Base-by-base conservation (phyloP, 768 basidiomycete genomes). In the Phanerodontia chrysosporium region DNA sequence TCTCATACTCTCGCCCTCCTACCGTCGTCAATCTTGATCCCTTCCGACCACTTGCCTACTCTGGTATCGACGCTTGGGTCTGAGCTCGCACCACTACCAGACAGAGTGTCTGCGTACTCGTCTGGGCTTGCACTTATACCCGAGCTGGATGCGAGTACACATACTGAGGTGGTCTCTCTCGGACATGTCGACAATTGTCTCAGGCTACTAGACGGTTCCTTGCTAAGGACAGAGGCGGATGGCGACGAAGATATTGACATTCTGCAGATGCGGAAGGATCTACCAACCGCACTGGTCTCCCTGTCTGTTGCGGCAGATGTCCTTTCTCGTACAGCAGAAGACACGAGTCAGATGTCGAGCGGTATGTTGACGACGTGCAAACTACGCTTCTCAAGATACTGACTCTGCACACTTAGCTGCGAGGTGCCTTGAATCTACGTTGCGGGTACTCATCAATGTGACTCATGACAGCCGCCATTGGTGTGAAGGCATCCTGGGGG, bases 381-480 rank as follows among this genome's bases (percentile, higher is more conserved):
- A 35, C 13, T 7, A 7, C 32, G 32, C 32, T 7, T 35, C 32
- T 35, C 32, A 35, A 13, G 49, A 51, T 55, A 13, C 46, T 51
- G 55, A 45, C n/a, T n/a, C 18, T 18, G 16, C 35, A 36, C 48
- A 35, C 36, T 44, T 51, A 76, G 79, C 76, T 4, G 72, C 72
- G 52, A 75, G 72, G 63, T 87, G 85, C 59, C 67, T 85, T 35
- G 83, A 87, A 48, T 75, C 80, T 0, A 73, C 78, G 1, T 75
- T 92, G 4, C 83, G 89, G 0, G 81, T 89, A 13, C 80, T 91
- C 36, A 84, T 92, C 57, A 87, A 83, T 51, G 72, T 91, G 8
- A 89, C 88, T 0, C 88, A 91, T 64, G 78, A 79, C 24, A 80
- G 85, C 64, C 68, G 72, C 24, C 63, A 64, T 12, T 92, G 89